Evolutionary conservation across 2,329 filamentous ascomycete species (phyloP), one percentile per base, ranked within the genome.

Genomic region (Neofusicoccum laricinum): DNA sequence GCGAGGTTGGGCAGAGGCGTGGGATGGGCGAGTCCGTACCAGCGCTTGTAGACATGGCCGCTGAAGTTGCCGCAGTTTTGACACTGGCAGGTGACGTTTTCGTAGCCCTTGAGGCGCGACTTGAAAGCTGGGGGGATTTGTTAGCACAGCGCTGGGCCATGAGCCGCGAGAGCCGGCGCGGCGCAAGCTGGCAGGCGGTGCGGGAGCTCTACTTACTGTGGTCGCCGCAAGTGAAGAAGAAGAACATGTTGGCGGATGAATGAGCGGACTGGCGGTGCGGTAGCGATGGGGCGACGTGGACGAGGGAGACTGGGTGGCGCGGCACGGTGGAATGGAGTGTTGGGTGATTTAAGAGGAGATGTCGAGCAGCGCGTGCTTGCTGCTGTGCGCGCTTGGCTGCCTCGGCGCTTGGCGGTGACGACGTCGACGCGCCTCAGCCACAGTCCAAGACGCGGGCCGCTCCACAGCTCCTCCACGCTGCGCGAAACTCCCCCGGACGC

Each of bases 21-120:
- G 21, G 14, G 25, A 4, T 30, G 25, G 25, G 17, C 15, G 32
- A 55, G 21, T 15, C 36, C 49, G 62, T 73, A 79, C 79, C 80
- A 82, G 68, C 78, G 73, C 72, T 80, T 82, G 66, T 72, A 74
- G 14, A 80, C 73, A 66, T 78, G 77, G n/a, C 76, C 80, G 25
- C 69, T 72, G 65, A 76, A 76, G 71, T 84, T 84, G 46, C 81
- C 80, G 71, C 82, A 85, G 72, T 83, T 83, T 69, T 81, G 80
- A 68, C 82, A 85, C 72, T 80, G 80, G 1, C 80, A 79, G 5
- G 77, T 80, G 62, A 84, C 76, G 71, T 82, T 76, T 68, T 84
- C 82, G 68, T 81, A 80, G 67, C 80, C 81, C 50, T 71, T 68
- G 62, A 84, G 75, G 25, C 73, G 68, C 5, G 75, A 79, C 12